phyloP scores from a whole-genome alignment of 768 basidiomycete species.

The Fomitopsis pulvina region DNA sequence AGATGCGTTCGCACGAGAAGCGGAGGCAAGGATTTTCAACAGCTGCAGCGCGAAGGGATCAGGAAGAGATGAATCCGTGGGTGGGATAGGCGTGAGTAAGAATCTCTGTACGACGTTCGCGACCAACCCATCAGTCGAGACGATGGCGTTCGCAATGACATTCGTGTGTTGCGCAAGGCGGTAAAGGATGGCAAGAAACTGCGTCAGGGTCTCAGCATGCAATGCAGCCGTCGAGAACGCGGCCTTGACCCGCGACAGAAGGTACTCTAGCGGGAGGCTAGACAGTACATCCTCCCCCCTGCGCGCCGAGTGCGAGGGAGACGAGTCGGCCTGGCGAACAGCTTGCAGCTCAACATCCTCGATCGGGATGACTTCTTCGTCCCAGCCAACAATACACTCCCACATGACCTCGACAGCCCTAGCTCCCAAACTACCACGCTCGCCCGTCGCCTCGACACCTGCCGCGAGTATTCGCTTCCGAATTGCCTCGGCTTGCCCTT shows the following conservation, averaged over 20 bases:
- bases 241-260: conserved; percentile 46
- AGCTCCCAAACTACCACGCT: conserved; percentile 60
- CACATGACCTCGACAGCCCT: conserved; percentile 68
- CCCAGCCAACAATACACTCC: conserved; percentile 69
- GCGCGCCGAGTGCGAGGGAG: conserved; percentile 21
- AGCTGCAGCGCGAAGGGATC: conserved; percentile 50
- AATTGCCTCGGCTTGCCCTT: conserved; percentile 34
- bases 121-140: conserved; percentile 45
- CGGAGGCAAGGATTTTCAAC: conserved; percentile 47
- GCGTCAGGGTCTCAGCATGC: conserved; percentile 42
- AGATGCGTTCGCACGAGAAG: conserved; percentile 65
- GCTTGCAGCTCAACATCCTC: conserved; percentile 43
- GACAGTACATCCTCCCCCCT: conserved; percentile 20
- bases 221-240: conserved; percentile 34
- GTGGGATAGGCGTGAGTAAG: conserved; percentile 46
- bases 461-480: conserved; percentile 60
- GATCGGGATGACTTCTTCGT: conserved; percentile 26
- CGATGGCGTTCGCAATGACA: conserved; percentile 42
- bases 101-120: conserved; percentile 47
- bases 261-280: conserved; percentile 33
- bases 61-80: conserved; percentile 27
- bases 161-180: conserved; percentile 58
- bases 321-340: conserved; percentile 2
- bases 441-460: conserved; percentile 58
- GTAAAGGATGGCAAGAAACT: conserved; percentile 52